Evolutionary conservation across 768 basidiomycete genomes (phyloP), one percentile per base, ranked within the genome.

Genomic region (Scleroderma bovista): DNA sequence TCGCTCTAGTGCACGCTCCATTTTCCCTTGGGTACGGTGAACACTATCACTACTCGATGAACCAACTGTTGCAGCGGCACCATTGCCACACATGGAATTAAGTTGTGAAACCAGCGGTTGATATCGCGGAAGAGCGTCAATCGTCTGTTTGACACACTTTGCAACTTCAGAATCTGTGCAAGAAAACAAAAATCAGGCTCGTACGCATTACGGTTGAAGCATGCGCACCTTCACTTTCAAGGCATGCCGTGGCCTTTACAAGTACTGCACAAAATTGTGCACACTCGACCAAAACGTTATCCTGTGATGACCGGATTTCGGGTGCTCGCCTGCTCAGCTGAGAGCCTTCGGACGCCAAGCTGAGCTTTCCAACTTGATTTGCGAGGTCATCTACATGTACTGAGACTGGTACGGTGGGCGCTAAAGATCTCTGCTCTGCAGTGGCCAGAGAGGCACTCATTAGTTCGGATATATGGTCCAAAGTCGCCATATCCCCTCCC

Each of bases 1-100:
- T 45, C 79, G 70, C 60, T 86, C 86, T 11, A 88, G 53, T 0
- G 81, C 77, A 22, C 84, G 75, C 45, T 79, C 76, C 13, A 84
- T 65, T 61, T 86, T 88, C 19, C 69, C 73, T 17, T 66, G 67
- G 29, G 72, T 65, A 2, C 75, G 73, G 44, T 57, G 26, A 15
- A 57, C 46, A 19, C 63, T 55, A 60, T 34, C 8, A 53, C 58
- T 48, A 4, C 17, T 6, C 6, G 22, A 12, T 23, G 43, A 32
- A 31, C 12, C 46, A 29, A 1, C 10, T 17, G 2, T 36, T 22
- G 1, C 22, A 16, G 19, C 45, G 33, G 22, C 7, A 16, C 32
- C 42, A 38, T 13, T 6, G n/a, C 15, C 32, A 43, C 19, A 51
- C 8, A n/a, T 52, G 45, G 8, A 49, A 54, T 15, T 52, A 52